Evolutionary conservation across 495 filamentous ascomycete species (phyloP), one percentile per base, ranked within the genome.

Genomic region (Physcia stellaris): DNA sequence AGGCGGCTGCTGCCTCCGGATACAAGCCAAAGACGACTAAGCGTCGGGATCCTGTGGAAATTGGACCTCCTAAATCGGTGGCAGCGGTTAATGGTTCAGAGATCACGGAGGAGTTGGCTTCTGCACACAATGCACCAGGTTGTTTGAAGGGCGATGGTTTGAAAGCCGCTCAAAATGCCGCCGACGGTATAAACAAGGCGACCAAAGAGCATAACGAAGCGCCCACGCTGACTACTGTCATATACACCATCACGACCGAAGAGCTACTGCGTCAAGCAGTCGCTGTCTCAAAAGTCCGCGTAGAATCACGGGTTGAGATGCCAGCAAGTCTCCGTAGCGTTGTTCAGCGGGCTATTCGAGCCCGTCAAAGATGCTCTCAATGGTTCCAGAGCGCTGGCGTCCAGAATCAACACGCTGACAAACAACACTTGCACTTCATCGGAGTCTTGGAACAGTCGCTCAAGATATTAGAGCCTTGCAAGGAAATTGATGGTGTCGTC

Each of bases 201-300:
- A 18, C 12, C 35, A 33, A 43, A 39, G 16, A 17, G 15, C 15
- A 20, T 17, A 40, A 39, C 7, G 12, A n/a, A 18, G 13, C 11
- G 22, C 18, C 2, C 19, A 20, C 19, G 12, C 5, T 7, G 9
- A 20, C 24, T 15, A 32, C 27, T n/a, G 36, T 6, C 22, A 20
- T 6, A 6, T 10, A 15, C n/a, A n/a, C n/a, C n/a, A n/a, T 42
- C 12, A 41, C 39, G 22, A 42, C 39, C 15, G 23, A 32, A 16
- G 43, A 46, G 15, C 31, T 47, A 13, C 40, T 43, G 6, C 21
- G 40, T 19, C 45, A 47, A 29, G 45, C 45, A 23, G 28, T 42
- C 6, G 45, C 35, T 10, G 31, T 47, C 4, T 35, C 40, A 17
- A 23, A 30, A 4, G 35, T 24, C 21, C 23, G 3, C 21, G 9